These are phyloP conservation scores for Pseudogymnoascus sp. DNA, from an alignment of 2,329 filamentous ascomycete species.

Conservation along the genomic window DNA sequence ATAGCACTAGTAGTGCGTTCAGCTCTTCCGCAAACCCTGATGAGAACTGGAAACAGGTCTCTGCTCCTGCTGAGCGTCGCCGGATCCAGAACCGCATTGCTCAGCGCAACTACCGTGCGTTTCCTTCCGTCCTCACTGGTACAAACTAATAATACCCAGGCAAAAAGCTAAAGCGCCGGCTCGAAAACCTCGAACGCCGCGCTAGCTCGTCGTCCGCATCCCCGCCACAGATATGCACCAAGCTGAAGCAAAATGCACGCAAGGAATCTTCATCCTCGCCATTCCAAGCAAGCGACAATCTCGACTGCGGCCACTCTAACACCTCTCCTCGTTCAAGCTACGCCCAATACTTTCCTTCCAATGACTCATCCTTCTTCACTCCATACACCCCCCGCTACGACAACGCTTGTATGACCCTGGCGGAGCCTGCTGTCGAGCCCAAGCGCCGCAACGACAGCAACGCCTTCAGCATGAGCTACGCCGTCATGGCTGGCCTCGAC, in stretches of 20 bases:
- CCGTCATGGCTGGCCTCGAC: conserved; percentile 58
- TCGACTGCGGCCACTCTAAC: conserved; percentile 60
- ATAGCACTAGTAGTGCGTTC: conserved; percentile 88
- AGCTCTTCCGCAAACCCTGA: conserved; percentile 90
- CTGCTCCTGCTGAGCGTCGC: conserved; percentile 86
- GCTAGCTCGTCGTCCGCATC: conserved; percentile 57
- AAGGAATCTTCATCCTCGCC: conserved; percentile 15
- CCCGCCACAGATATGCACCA: conserved; percentile 45
- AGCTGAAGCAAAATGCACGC: conserved; percentile 28
- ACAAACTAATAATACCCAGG: conserved; percentile 40
- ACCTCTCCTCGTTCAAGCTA: conserved; percentile 65
- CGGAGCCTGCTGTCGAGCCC: conserved; percentile 31
- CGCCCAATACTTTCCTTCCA: conserved; percentile 58
- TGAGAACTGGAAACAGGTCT: conserved; percentile 99
- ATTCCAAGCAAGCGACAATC: conserved; percentile 43
- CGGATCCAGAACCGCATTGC: conserved; percentile 97
- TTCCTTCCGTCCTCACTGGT: background rate
- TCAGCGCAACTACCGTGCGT: conserved; percentile 90
- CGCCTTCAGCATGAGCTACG: conserved; percentile 60
- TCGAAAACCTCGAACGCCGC: conserved; percentile 76
- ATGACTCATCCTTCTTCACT: conserved; percentile 51
- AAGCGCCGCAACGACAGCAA: conserved; percentile 62
- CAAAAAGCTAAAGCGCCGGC: conserved; percentile 86
- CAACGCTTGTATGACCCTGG: conserved; percentile 47
- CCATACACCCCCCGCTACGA: conserved; percentile 49